These are phyloP conservation scores for Argentina anserina DNA, from an alignment of 306 rosid species.

Conservation along the genomic window DNA sequence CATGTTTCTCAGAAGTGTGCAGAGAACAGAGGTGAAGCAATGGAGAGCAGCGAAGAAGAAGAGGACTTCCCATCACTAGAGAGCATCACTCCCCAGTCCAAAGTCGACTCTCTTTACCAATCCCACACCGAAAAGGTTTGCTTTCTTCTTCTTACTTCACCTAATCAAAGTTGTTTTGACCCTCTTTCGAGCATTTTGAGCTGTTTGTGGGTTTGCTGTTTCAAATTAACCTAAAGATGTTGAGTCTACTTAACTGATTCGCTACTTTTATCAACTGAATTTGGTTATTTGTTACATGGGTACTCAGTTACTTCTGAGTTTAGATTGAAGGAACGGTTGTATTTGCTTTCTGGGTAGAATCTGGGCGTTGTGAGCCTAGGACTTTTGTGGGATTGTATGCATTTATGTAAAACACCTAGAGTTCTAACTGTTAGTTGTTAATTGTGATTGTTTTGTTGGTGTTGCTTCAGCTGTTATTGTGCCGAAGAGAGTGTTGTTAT, in stretches of 20 bases:
- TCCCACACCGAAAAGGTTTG: constrained; percentile 88
- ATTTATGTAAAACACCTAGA: neutral
- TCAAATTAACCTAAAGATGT: neutral
- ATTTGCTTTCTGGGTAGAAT: constrained; percentile 4
- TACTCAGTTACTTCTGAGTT: neutral
- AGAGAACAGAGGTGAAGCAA: neutral
- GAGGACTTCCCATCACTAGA: constrained; percentile 91
- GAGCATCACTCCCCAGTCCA: constrained; percentile 82
- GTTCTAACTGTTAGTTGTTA: neutral
- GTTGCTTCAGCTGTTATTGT: constrained; percentile 2
- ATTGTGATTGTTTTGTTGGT: neutral
- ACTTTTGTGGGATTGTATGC: neutral
- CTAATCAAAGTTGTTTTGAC: neutral
- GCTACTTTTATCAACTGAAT: neutral
- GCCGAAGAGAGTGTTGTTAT: neutral
- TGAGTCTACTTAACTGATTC: neutral
- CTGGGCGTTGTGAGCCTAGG: neutral
- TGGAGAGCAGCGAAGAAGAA: constrained; percentile 99
- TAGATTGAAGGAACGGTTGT: neutral
- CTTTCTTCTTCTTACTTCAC: constrained; percentile 3
- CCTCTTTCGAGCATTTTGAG: neutral
- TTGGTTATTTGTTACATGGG: neutral
- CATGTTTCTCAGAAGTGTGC: no score
- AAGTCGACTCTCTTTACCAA: constrained; percentile 85
- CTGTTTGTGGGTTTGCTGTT: neutral